Base-by-base conservation (phyloP, 495 filamentous ascomycete genomes). In the Pyronema omphalodes region DNA sequence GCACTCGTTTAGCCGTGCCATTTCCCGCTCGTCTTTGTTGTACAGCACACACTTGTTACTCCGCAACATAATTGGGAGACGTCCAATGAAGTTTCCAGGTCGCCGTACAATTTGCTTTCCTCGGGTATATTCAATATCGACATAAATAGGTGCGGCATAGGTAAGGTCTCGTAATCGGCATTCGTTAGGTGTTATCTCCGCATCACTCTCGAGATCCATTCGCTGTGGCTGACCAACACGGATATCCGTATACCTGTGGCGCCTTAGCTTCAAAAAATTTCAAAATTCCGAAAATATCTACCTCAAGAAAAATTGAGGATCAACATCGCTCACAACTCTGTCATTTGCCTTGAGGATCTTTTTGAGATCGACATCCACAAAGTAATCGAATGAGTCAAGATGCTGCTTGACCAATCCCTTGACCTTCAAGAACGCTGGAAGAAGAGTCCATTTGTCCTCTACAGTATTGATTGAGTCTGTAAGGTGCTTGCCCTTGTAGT, bases 311-410 rank as follows among this genome's bases (percentile, higher is more conserved):
- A 94, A 94, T 44, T 79, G 80, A 40, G 79, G 77, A 55, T 94
- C 86, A 23, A 87, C 81, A 72, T 96, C 89, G 68, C 88, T 93
- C 56, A 78, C 75, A 54, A 99, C 81, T 7, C 74, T 76, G 36
- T 80, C 78, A 66, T 94, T 95, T 19, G 88, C 85, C 62, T 82
- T 76, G 54, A 99, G 82, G 53, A 99, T 96, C 60, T 95, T 85
- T 68, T 94, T 93, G 67, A 99, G 75, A 63, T 94, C 88, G 15
- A 88, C 81, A 53, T 96, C 85, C 51, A 95, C 80, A 60, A 99
- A 94, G 67, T 84, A 93, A 69, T 99, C 93, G 75, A 84, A 99
- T 34, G 91, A 96, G 70, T 99, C 93, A 68, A 96, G 89, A 67
- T 99, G 91, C 68, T 94, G 88, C 69, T 94, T 94, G 45, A 94